A percentile compares a stretch with the other conserved stretches of the same genome.
These are phyloP conservation scores for Tubosaeta sp. DNA, from an alignment of 768 basidiomycete genomes.

Conservation along the genomic window DNA sequence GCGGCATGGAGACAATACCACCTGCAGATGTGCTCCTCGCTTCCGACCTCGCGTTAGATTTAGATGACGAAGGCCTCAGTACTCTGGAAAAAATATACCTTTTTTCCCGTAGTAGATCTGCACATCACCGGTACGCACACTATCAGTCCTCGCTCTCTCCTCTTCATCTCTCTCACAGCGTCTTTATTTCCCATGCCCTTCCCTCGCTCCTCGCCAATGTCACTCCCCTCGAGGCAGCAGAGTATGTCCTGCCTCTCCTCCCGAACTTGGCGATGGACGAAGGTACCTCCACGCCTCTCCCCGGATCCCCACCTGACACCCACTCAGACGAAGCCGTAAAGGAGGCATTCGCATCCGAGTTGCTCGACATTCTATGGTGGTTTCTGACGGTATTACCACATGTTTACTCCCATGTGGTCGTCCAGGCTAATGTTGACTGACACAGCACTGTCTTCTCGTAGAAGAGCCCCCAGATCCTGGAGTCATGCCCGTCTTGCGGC, in stretches of 20 bases:
- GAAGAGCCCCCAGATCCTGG: slow-evolving; percentile 36
- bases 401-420: slow-evolving; percentile 1
- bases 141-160: neutral
- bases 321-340: slow-evolving; percentile 76
- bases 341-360: slow-evolving; percentile 77
- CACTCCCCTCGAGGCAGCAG: slow-evolving; percentile 81
- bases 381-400: slow-evolving; percentile 60
- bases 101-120: slow-evolving; percentile 72
- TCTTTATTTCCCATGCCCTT: slow-evolving; percentile 82
- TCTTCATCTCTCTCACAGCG: slow-evolving; percentile 39
- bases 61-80: slow-evolving; percentile 79
- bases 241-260: slow-evolving; percentile 91
- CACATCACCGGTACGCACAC: slow-evolving; percentile 47
- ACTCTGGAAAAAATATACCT: slow-evolving; percentile 91
- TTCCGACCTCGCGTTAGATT: slow-evolving; percentile 33
- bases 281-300: slow-evolving; percentile 41
- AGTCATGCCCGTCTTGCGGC: slow-evolving; percentile 8
- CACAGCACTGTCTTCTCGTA: slow-evolving; percentile 64
- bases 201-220: slow-evolving; percentile 75
- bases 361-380: slow-evolving; percentile 88
- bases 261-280: slow-evolving; percentile 81
- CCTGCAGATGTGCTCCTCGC: slow-evolving; percentile 23
- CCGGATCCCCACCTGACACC: slow-evolving; percentile 6
- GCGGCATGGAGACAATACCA: slow-evolving; percentile 25
- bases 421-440: slow-evolving; percentile 1